These are phyloP conservation scores for Candida michaelii DNA, from an alignment of 805 yeast species.

Conservation along the genomic window DNA sequence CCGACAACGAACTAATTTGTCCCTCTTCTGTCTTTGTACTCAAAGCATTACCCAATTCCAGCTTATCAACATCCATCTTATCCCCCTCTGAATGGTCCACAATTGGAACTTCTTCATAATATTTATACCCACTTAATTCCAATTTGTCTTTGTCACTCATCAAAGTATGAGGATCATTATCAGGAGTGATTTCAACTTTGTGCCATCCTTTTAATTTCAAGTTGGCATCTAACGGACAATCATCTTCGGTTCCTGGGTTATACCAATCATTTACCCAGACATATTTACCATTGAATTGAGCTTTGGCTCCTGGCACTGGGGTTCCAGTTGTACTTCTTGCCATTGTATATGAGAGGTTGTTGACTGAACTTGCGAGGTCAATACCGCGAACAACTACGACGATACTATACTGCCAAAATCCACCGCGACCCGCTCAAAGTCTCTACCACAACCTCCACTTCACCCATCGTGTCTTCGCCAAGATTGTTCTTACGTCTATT, in stretches of 20 bases:
- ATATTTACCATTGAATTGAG: constrained; percentile 7
- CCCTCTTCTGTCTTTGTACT: constrained; percentile 12
- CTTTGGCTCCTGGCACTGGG: constrained; percentile 14
- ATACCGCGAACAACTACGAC: too few species aligned
- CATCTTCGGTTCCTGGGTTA: constrained; percentile 18
- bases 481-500: too few species aligned
- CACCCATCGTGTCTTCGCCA: too few species aligned
- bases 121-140: constrained; percentile 39
- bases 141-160: constrained; percentile 40
- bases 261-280: constrained; percentile 43
- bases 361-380: too few species aligned
- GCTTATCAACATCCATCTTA: constrained; percentile 9
- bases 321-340: constrained; percentile 16
- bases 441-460: too few species aligned
- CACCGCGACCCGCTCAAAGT: too few species aligned
- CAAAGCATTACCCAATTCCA: constrained; percentile 19
- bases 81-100: constrained; percentile 13
- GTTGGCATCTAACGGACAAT: constrained; percentile 4
- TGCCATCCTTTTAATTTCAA: constrained; percentile 39
- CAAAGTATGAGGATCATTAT: not conserved
- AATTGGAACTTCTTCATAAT: constrained; percentile 24
- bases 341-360: constrained; percentile 8
- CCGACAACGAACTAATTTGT: constrained; percentile 17
- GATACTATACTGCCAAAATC: too few species aligned
- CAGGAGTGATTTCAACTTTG: constrained; percentile 22